Percentiles rank a stretch among this genome's conserved stretches.
Conservation (phyloP, 2,329 filamentous ascomycete species). For the Apiospora aurea region DNA sequence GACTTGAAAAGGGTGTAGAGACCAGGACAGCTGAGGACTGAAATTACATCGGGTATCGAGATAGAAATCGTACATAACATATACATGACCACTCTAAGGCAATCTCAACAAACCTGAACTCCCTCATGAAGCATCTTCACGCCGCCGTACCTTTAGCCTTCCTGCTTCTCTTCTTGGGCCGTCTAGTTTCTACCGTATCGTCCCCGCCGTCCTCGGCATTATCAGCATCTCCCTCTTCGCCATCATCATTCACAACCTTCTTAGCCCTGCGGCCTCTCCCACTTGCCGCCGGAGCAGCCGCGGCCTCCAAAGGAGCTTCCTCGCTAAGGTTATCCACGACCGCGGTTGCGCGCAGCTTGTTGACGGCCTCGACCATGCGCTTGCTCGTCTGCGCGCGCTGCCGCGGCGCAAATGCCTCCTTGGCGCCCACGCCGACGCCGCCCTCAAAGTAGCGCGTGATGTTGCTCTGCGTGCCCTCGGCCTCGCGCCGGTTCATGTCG, state of each 20-base stretch:
- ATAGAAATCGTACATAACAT: neutral
- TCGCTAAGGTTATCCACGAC: conserved; percentile 25
- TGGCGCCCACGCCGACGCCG: conserved; percentile 70
- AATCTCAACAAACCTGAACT: neutral
- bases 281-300: neutral
- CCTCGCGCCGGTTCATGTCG: conserved; percentile 89
- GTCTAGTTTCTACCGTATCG: neutral
- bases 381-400: conserved; percentile 72
- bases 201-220: neutral
- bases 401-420: conserved; percentile 73
- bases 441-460: conserved; percentile 94
- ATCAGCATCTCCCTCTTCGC: neutral
- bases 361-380: conserved; percentile 78
- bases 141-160: neutral
- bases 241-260: neutral
- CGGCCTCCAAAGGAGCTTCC: neutral
- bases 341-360: conserved; percentile 67
- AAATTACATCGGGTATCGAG: neutral
- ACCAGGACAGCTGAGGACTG: neutral
- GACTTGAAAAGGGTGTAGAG: neutral
- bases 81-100: neutral
- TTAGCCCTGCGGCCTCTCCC: neutral
- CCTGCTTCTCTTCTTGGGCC: neutral
- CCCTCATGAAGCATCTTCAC: neutral
- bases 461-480: conserved; percentile 93